Conservation (phyloP, 73 alveolate genomes). For the Symbiodinium natans region DNA sequence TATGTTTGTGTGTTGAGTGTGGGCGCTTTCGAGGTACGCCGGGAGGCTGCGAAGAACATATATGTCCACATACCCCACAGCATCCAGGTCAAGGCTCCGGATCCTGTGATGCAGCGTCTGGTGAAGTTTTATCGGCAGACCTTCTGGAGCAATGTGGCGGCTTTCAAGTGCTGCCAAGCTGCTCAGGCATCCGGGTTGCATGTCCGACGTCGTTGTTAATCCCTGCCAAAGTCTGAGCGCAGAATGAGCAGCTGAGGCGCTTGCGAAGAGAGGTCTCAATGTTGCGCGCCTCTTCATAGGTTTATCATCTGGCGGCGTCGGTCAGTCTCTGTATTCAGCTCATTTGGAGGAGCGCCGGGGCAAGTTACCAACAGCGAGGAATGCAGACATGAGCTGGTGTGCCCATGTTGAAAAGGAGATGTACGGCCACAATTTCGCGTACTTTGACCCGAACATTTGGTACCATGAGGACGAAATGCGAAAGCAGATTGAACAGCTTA, state of each 20-base stretch:
- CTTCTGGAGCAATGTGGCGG: constrained; percentile 35
- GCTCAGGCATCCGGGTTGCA: not conserved
- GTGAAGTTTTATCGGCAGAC: constrained; percentile 19
- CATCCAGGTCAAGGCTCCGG: not conserved
- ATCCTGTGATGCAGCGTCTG: not conserved
- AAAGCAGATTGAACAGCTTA: constrained; percentile 33
- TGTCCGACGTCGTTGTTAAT: too few relatives aligned
- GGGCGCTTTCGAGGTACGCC: not conserved
- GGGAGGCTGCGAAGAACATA: not conserved
- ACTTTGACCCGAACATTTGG: constrained; percentile 41
- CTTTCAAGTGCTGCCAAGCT: constrained; percentile 60
- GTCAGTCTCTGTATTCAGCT: constrained; percentile 37
- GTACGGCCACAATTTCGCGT: constrained; percentile 47
- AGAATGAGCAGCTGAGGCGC: constrained; percentile 8
- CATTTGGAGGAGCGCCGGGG: constrained; percentile 3
- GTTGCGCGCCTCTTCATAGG: constrained; percentile 49
- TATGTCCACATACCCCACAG: constrained; percentile 25
- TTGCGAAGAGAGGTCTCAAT: constrained; percentile 28
- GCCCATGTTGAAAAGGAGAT: not conserved
- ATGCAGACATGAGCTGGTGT: too few relatives aligned
- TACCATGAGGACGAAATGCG: constrained; percentile 51
- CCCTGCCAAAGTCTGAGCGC: too few relatives aligned
- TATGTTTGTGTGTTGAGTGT: too few relatives aligned
- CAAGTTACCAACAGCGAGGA: too few relatives aligned
- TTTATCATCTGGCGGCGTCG: constrained; percentile 26